Percentiles rank a stretch among this genome's conserved stretches.
Evolutionary conservation across 257 asterid species (phyloP).

Genomic region (Fraxinus americana): DNA sequence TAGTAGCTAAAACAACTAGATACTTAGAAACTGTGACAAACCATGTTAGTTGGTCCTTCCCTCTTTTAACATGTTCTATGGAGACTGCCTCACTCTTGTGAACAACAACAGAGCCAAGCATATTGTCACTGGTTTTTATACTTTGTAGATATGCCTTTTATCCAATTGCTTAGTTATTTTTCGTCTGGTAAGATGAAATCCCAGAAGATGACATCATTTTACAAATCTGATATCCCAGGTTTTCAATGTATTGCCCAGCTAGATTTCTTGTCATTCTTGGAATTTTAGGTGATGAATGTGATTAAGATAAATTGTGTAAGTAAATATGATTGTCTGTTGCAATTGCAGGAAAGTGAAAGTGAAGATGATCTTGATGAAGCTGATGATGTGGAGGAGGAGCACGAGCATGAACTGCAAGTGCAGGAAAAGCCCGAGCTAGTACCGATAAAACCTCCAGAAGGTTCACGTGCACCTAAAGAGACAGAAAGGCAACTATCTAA

Average conservation of each 20-base stretch:
- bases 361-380: slow-evolving; percentile 52
- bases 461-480: slow-evolving; percentile 41
- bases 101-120: not conserved
- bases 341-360: slow-evolving; percentile 49
- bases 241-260: not conserved
- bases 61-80: not conserved
- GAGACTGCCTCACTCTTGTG: not conserved
- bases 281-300: not conserved
- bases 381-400: slow-evolving; percentile 29
- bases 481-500: slow-evolving; percentile 51
- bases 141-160: not conserved
- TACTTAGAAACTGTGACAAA: not conserved
- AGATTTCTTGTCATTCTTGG: not conserved
- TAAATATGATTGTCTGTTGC: not conserved
- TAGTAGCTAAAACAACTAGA: no score
- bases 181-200: not conserved
- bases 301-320: not conserved
- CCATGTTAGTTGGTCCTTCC: not conserved
- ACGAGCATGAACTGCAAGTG: slow-evolving; percentile 37
- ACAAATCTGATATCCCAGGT: not conserved
- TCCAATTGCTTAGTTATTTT: not conserved
- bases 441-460: slow-evolving; percentile 37
- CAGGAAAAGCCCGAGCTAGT: slow-evolving; percentile 30
- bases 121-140: not conserved
- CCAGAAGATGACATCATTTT: not conserved